A percentile compares a stretch with the other conserved stretches of the same genome.
phyloP scores from a whole-genome alignment of 73 alveolate genomes.

The Paramecium sexaurelia region DNA sequence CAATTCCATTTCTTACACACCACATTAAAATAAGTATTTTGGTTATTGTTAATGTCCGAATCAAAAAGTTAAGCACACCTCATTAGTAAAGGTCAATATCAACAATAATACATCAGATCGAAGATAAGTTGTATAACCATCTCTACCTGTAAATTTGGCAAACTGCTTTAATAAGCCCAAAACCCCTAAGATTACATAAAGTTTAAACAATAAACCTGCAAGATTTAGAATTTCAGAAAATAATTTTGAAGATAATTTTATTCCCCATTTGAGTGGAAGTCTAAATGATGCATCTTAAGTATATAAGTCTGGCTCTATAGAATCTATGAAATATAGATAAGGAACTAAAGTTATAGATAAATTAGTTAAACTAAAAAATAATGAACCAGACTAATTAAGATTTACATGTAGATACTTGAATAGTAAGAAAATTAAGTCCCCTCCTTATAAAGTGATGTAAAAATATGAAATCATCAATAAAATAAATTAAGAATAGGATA shows the following conservation, averaged over 20 bases:
- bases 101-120: background rate
- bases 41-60: slow-evolving; percentile 18
- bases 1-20: background rate
- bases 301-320: background rate
- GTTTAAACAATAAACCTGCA: background rate
- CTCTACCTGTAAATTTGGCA: background rate
- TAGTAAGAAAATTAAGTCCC: background rate
- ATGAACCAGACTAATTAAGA: background rate
- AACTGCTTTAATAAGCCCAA: slow-evolving; percentile 12
- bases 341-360: background rate
- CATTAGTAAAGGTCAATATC: background rate
- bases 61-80: background rate
- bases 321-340: background rate
- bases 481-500: background rate
- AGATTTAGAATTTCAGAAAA: background rate
- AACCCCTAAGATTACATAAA: background rate
- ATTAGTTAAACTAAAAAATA: background rate
- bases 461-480: background rate
- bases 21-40: background rate
- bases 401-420: background rate
- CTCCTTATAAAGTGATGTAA: background rate
- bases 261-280: background rate
- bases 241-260: background rate
- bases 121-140: background rate
- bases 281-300: background rate